Evolutionary conservation across 768 basidiomycete species (phyloP).

Genomic region (Chlorophyllum brunneum): DNA sequence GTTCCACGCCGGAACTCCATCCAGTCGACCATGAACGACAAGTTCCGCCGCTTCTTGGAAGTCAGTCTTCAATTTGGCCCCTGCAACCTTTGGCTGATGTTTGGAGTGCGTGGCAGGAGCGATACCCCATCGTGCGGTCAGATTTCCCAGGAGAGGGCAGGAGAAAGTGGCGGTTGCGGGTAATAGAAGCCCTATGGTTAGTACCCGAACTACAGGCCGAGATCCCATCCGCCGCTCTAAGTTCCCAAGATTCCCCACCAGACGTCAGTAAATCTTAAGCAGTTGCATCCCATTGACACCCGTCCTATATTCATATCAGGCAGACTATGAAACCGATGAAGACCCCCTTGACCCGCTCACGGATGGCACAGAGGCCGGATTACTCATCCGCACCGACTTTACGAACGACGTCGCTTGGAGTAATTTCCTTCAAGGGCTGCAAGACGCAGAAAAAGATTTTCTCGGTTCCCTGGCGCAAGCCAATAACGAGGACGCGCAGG

Average conservation of each 20-base stretch:
- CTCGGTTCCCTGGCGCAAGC: constrained; percentile 19
- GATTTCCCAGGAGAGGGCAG: constrained; percentile 51
- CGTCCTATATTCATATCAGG: not conserved
- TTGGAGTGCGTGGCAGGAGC: constrained; percentile 14
- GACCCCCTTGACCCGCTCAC: constrained; percentile 53
- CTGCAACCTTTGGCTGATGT: not conserved
- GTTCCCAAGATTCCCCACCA: not conserved
- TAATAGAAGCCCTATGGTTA: constrained; percentile 48
- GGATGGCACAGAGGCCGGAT: constrained; percentile 48
- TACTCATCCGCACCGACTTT: constrained; percentile 74
- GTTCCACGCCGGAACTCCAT: not conserved
- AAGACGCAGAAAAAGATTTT: constrained; percentile 56
- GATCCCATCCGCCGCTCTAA: constrained; percentile 16
- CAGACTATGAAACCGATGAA: constrained; percentile 29
- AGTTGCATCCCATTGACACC: not conserved
- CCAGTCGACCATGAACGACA: constrained; percentile 4
- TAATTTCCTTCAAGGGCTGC: constrained; percentile 45
- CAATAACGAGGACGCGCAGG: not conserved
- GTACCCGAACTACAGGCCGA: constrained; percentile 15
- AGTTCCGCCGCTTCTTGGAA: not conserved
- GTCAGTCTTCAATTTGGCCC: constrained; percentile 3
- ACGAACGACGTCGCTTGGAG: constrained; percentile 65
- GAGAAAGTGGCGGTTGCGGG: constrained; percentile 50
- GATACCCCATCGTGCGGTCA: constrained; percentile 41
- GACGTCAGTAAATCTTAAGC: not conserved